Percentiles rank a stretch among this genome's conserved stretches.
These are phyloP conservation scores for Dictyostelium citrinum DNA, from an alignment of 78 protist genomes.

Conservation along the genomic window DNA sequence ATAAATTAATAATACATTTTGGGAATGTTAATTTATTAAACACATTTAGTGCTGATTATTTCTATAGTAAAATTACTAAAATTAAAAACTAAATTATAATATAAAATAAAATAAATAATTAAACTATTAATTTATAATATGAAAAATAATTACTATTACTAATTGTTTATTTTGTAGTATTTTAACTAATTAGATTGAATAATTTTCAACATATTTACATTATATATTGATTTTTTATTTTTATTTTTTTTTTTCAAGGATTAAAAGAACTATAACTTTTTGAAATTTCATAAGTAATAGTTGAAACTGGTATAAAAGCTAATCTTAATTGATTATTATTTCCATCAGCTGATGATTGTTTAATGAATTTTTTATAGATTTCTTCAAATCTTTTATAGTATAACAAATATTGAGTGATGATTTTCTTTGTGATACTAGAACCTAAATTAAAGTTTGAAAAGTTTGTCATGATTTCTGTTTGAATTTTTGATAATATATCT, in stretches of 20 bases:
- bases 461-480: conserved; percentile 31
- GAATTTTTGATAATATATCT: conserved; percentile 38
- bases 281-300: conserved; percentile 55
- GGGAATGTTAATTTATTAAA: neutral
- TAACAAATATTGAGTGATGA: conserved; percentile 47
- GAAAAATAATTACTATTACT: too few relatives aligned
- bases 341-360: neutral
- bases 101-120: too few relatives aligned
- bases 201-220: too few relatives aligned
- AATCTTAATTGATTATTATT: neutral
- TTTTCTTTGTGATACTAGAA: conserved; percentile 38
- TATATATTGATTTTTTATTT: neutral
- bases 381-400: conserved; percentile 71
- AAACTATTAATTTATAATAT: too few relatives aligned
- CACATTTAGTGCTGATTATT: neutral
- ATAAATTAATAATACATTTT: too few relatives aligned
- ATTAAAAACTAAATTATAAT: neutral
- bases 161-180: too few relatives aligned
- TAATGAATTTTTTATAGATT: conserved; percentile 15
- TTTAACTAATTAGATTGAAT: too few relatives aligned
- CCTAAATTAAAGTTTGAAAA: conserved; percentile 62
- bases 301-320: conserved; percentile 48
- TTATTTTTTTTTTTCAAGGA: neutral
- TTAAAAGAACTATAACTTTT: conserved; percentile 32
- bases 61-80: too few relatives aligned